phyloP scores from a whole-genome alignment of 768 basidiomycete species.

The Chalciporus chontae region DNA sequence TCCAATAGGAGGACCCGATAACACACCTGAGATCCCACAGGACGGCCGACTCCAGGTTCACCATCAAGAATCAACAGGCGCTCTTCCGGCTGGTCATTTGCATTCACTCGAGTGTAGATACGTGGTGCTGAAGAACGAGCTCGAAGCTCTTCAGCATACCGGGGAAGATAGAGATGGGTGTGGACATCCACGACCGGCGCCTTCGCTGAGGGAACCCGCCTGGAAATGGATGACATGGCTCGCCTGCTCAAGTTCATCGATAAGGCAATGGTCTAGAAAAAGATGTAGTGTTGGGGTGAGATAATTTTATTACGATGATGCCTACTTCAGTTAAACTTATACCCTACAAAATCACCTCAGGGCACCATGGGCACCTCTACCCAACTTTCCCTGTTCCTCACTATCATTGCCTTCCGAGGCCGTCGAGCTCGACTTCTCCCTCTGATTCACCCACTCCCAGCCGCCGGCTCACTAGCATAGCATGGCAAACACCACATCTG shows the following conservation, averaged over 20 bases:
- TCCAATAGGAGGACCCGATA: not conserved
- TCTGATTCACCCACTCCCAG: not conserved
- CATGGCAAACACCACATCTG: constrained; percentile 3
- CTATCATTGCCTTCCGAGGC: constrained; percentile 2
- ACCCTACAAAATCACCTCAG: not conserved
- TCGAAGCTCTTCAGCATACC: constrained; percentile 69
- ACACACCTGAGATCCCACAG: constrained; percentile 71
- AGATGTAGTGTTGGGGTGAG: constrained; percentile 15
- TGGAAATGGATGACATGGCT: constrained; percentile 26
- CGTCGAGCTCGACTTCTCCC: not conserved
- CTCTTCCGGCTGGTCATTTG: constrained; percentile 54
- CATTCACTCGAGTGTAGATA: constrained; percentile 47
- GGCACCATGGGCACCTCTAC: constrained; percentile 7
- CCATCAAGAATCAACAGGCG: constrained; percentile 75
- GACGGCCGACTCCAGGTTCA: constrained; percentile 75
- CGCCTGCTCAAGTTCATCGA: constrained; percentile 27
- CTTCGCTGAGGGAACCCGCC: constrained; percentile 14
- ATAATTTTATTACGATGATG: constrained; percentile 15
- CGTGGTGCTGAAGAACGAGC: constrained; percentile 61
- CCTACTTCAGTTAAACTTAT: constrained; percentile 3
- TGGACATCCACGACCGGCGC: constrained; percentile 73
- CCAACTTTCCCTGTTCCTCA: too few species aligned
- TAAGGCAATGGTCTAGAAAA: constrained; percentile 15
- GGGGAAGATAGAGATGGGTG: constrained; percentile 81
- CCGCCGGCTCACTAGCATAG: not conserved